A percentile compares a stretch with the other conserved stretches of the same genome.
These are phyloP conservation scores for Triticum dicoccoides DNA, from an alignment of 176 grass and related monocot species.

Conservation along the genomic window DNA sequence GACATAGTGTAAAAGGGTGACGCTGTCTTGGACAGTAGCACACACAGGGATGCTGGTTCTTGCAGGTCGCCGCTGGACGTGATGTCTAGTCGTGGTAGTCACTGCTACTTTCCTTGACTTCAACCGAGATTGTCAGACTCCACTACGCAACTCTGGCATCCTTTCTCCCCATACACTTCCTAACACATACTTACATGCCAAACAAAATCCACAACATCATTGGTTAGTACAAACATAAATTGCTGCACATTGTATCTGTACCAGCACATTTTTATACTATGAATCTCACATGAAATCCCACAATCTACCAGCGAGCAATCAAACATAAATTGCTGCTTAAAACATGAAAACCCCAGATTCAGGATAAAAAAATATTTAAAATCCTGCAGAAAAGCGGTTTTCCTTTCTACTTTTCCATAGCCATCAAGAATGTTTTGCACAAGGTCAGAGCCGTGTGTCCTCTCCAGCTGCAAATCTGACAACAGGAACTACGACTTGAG, in stretches of 20 bases:
- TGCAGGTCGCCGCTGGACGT: too few species aligned
- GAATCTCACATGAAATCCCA: too few species aligned
- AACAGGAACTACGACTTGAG: background rate
- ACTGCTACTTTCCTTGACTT: too few species aligned
- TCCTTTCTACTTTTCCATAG: background rate
- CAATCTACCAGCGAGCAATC: conserved; percentile 9
- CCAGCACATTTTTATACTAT: too few species aligned
- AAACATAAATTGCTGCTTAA: conserved; percentile 8
- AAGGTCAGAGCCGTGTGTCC: background rate
- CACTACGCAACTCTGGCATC: too few species aligned
- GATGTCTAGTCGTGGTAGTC: too few species aligned
- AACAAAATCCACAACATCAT: background rate
- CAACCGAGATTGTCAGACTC: too few species aligned
- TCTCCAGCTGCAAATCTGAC: background rate
- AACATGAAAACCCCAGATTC: background rate
- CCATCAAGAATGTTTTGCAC: background rate
- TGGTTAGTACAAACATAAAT: background rate
- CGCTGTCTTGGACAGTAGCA: too few species aligned
- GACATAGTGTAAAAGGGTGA: too few species aligned
- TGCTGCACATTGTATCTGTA: too few species aligned
- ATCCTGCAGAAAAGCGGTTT: background rate
- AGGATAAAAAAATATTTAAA: background rate
- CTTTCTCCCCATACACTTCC: too few species aligned
- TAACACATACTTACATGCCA: conserved; percentile 14
- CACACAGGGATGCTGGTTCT: too few species aligned